A percentile compares a stretch with the other conserved stretches of the same genome.
These are phyloP conservation scores for Thelephora terrestris DNA, from an alignment of 1,284 basidiomycete species.

Conservation along the genomic window DNA sequence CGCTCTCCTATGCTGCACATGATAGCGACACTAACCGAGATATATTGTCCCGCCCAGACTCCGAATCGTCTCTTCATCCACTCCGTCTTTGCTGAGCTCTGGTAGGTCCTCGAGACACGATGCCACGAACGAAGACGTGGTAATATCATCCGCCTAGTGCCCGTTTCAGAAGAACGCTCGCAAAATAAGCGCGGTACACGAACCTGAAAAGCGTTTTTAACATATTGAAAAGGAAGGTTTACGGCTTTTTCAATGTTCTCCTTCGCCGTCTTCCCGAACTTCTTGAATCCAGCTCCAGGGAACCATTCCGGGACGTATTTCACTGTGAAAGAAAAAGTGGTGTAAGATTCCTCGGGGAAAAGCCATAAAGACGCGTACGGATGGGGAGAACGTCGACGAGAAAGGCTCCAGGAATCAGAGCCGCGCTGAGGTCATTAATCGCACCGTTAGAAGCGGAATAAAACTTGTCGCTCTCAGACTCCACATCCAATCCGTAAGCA, in stretches of 20 bases:
- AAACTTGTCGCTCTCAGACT: slow-evolving; percentile 16
- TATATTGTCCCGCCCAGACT: neutral
- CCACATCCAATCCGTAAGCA: slow-evolving; percentile 23
- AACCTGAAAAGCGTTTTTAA: slow-evolving; percentile 9
- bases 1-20: neutral
- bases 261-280: slow-evolving; percentile 13
- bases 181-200: neutral
- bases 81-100: neutral
- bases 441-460: slow-evolving; percentile 15
- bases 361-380: slow-evolving; percentile 10
- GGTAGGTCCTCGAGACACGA: neutral
- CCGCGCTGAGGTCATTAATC: slow-evolving; percentile 16
- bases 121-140: neutral
- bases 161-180: too few species aligned
- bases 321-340: slow-evolving; percentile 10
- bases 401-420: slow-evolving; percentile 19
- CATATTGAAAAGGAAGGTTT: slow-evolving; percentile 18
- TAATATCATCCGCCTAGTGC: neutral
- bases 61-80: neutral
- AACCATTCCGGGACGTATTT: slow-evolving; percentile 22
- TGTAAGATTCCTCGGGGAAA: neutral
- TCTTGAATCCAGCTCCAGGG: slow-evolving; percentile 20
- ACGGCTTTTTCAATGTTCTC: slow-evolving; percentile 14
- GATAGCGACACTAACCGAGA: neutral
- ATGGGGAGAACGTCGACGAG: slow-evolving; percentile 22